These are phyloP conservation scores for Pseudonectria buxi DNA, from an alignment of 2,329 filamentous ascomycete species.

Conservation along the genomic window DNA sequence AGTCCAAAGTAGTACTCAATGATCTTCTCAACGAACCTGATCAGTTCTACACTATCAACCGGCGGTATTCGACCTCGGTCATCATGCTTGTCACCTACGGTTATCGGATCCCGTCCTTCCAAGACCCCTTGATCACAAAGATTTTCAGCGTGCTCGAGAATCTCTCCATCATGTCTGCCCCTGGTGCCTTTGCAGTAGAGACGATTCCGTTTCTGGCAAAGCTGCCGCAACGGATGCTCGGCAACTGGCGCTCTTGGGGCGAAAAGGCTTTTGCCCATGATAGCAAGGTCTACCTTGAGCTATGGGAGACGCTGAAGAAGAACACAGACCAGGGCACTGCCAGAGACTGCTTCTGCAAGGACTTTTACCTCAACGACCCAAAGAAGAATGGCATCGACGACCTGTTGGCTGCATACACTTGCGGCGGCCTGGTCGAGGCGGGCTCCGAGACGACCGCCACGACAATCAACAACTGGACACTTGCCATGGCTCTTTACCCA, in stretches of 20 bases:
- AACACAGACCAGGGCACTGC: conserved; percentile 7
- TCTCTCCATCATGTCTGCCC: conserved; percentile 5
- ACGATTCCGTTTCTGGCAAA: conserved; percentile 3
- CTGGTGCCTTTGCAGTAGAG: conserved; percentile 9
- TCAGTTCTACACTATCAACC: conserved; percentile 13
- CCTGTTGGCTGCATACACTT: conserved; percentile 10
- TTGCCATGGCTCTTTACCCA: conserved; percentile 37
- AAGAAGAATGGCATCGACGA: conserved; percentile 14
- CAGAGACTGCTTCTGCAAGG: conserved; percentile 12
- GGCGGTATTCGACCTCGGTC: conserved; percentile 13
- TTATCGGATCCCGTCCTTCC: conserved; percentile 10
- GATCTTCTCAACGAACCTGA: conserved; percentile 5
- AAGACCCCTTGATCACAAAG: conserved; percentile 12
- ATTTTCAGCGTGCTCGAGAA: conserved; percentile 13
- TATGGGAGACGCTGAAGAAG: conserved; percentile 10
- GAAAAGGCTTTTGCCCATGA: conserved; percentile 11
- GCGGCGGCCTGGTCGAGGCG: conserved; percentile 14
- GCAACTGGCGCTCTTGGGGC: conserved; percentile 7
- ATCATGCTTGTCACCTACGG: conserved; percentile 16
- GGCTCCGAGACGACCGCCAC: conserved; percentile 17
- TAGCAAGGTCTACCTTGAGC: conserved; percentile 10
- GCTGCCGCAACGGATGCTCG: conserved; percentile 5
- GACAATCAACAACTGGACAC: conserved; percentile 33
- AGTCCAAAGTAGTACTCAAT: conserved; percentile 10
- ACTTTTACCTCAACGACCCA: conserved; percentile 8